Percentiles rank a stretch among this genome's conserved stretches.
These are phyloP conservation scores for Nakaseomyces glabratus DNA, from an alignment of 1,139 yeast genomes.

Conservation along the genomic window DNA sequence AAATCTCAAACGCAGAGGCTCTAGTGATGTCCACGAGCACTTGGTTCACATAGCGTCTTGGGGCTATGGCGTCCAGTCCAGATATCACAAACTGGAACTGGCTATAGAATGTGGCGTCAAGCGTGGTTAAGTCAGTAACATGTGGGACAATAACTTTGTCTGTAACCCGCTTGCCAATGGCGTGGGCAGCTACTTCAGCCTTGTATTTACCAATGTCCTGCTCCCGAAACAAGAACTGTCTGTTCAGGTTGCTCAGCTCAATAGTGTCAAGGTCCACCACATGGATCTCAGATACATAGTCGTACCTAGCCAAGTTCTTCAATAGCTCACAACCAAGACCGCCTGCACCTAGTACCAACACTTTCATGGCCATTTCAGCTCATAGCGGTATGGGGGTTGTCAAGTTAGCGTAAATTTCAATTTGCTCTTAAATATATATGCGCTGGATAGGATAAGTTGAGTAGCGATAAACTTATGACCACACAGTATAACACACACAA, in stretches of 20 bases:
- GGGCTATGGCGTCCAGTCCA: slow-evolving; percentile 85
- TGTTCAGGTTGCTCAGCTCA: slow-evolving; percentile 78
- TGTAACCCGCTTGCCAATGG: slow-evolving; percentile 37
- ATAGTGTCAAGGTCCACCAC: slow-evolving; percentile 94
- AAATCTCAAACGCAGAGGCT: slow-evolving; percentile 39
- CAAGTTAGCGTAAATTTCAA: no score
- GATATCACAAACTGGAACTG: slow-evolving; percentile 71
- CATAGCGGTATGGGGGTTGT: no score
- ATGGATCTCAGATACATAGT: slow-evolving; percentile 57
- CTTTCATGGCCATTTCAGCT: slow-evolving; percentile 22
- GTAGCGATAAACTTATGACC: no score
- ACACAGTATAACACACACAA: no score
- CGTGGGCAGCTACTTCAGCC: slow-evolving; percentile 68
- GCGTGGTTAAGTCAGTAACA: slow-evolving; percentile 66
- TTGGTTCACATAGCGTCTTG: slow-evolving; percentile 86
- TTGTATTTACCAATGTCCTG: slow-evolving; percentile 73
- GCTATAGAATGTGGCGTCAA: slow-evolving; percentile 52
- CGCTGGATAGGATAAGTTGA: no score
- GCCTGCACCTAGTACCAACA: slow-evolving; percentile 79
- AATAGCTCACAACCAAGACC: slow-evolving; percentile 93
- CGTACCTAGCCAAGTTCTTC: slow-evolving; percentile 71
- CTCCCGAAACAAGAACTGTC: slow-evolving; percentile 76
- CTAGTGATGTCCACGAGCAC: slow-evolving; percentile 58
- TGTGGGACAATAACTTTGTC: slow-evolving; percentile 38
- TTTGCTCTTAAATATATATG: no score